Percentiles rank a stretch among this genome's conserved stretches.
Conservation (phyloP, 768 basidiomycete genomes). For the Termitomyces titanicus region DNA sequence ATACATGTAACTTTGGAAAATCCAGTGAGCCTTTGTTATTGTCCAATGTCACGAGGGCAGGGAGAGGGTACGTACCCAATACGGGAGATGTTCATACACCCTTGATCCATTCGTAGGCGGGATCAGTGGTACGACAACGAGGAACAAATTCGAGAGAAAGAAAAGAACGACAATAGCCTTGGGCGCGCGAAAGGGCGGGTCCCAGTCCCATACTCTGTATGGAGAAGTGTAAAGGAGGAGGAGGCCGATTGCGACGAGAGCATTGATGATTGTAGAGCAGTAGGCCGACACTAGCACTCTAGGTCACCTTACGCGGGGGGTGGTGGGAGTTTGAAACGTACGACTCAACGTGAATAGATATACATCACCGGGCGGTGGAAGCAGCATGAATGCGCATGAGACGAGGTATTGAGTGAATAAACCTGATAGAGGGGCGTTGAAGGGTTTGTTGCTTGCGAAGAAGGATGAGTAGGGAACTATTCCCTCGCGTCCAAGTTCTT, state of each 20-base stretch:
- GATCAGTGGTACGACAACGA: constrained; percentile 58
- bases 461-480: constrained; percentile 62
- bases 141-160: constrained; percentile 62
- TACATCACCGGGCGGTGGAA: constrained; percentile 68
- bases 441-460: constrained; percentile 71
- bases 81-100: constrained; percentile 58
- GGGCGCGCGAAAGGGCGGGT: constrained; percentile 61
- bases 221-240: constrained; percentile 52
- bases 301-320: neutral
- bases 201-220: constrained; percentile 48
- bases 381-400: constrained; percentile 50
- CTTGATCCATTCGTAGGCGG: constrained; percentile 51
- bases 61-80: constrained; percentile 53
- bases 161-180: constrained; percentile 47
- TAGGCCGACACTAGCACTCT: constrained; percentile 49
- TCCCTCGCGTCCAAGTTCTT: constrained; percentile 72
- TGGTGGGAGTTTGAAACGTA: constrained; percentile 25
- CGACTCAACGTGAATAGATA: constrained; percentile 69
- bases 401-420: constrained; percentile 60
- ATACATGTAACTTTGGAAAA: constrained; percentile 42
- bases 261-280: constrained; percentile 54
- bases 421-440: constrained; percentile 61
- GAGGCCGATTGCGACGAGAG: constrained; percentile 56
- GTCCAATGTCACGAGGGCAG: too few species aligned
- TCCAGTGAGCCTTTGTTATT: constrained; percentile 27